phyloP scores from a whole-genome alignment of 164 flowering plant genomes.

The Cinnamomum micranthum region DNA sequence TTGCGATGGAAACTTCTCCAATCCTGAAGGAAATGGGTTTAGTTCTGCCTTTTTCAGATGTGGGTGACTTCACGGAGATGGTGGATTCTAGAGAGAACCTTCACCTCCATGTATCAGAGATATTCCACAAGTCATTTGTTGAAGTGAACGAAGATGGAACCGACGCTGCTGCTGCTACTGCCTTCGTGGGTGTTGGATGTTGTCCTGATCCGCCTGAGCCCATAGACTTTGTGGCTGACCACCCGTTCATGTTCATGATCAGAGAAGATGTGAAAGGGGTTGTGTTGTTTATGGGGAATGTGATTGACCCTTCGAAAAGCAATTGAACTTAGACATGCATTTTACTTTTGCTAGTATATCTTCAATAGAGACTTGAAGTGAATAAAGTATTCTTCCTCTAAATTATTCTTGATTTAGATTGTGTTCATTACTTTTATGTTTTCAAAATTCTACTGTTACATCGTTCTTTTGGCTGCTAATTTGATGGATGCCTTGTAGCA shows the following conservation, averaged over 20 bases:
- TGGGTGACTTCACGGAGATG: slow-evolving; percentile 12
- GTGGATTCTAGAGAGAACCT: background rate
- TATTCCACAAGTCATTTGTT: slow-evolving; percentile 1
- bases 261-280: slow-evolving; percentile 10
- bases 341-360: background rate
- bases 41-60: slow-evolving; percentile 5
- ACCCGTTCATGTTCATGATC: slow-evolving; percentile 12
- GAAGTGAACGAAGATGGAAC: slow-evolving; percentile 15
- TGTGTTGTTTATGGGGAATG: slow-evolving; percentile 13
- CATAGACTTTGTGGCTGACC: slow-evolving; percentile 7
- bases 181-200: background rate
- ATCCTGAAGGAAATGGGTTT: slow-evolving; percentile 10
- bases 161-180: slow-evolving; percentile 7
- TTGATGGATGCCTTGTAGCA: no score
- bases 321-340: background rate
- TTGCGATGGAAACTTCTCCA: slow-evolving; percentile 13
- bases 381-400: no score
- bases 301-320: background rate
- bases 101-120: background rate
- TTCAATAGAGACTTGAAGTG: no score
- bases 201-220: background rate
- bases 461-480: no score
- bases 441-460: no score
- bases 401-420: no score
- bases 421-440: no score